A percentile compares a stretch with the other conserved stretches of the same genome.
Evolutionary conservation across 768 basidiomycete genomes (phyloP).

Genomic region (Tulasnella sp.): DNA sequence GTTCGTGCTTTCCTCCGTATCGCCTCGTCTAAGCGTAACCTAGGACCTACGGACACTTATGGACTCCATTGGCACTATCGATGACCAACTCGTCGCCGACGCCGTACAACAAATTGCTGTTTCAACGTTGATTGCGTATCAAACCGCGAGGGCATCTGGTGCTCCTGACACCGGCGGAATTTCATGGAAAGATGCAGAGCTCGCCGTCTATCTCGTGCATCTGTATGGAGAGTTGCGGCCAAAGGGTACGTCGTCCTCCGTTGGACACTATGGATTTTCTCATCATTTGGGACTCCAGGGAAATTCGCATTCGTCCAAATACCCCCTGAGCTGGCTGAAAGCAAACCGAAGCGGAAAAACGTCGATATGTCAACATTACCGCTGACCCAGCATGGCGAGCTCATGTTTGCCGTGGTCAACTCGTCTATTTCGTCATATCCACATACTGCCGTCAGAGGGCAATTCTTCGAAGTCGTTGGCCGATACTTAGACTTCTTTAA

Average conservation of each 20-base stretch:
- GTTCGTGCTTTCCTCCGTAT: constrained; percentile 8
- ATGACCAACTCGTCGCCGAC: constrained; percentile 71
- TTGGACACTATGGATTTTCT: background rate
- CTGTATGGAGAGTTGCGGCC: constrained; percentile 74
- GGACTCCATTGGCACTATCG: constrained; percentile 77
- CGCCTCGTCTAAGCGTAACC: constrained; percentile 7
- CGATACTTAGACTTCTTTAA: constrained; percentile 96
- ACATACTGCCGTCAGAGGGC: constrained; percentile 69
- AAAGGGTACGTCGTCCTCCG: constrained; percentile 47
- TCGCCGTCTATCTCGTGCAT: constrained; percentile 85
- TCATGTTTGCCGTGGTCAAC: constrained; percentile 71
- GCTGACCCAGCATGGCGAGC: constrained; percentile 79
- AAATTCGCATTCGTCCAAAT: constrained; percentile 74
- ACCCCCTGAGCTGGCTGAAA: constrained; percentile 45
- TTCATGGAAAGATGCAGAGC: constrained; percentile 87
- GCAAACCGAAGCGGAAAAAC: constrained; percentile 50
- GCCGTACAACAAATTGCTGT: constrained; percentile 62
- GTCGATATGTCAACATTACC: constrained; percentile 70
- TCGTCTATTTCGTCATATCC: constrained; percentile 74
- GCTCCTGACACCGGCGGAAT: constrained; percentile 30
- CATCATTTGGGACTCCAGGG: constrained; percentile 43
- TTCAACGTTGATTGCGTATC: constrained; percentile 59
- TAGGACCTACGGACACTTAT: constrained; percentile 77
- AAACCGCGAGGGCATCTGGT: constrained; percentile 31
- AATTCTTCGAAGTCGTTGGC: constrained; percentile 87